Base-by-base conservation (phyloP, 352 stramenopile genomes). In the Phytopythium chamaehyphon region DNA sequence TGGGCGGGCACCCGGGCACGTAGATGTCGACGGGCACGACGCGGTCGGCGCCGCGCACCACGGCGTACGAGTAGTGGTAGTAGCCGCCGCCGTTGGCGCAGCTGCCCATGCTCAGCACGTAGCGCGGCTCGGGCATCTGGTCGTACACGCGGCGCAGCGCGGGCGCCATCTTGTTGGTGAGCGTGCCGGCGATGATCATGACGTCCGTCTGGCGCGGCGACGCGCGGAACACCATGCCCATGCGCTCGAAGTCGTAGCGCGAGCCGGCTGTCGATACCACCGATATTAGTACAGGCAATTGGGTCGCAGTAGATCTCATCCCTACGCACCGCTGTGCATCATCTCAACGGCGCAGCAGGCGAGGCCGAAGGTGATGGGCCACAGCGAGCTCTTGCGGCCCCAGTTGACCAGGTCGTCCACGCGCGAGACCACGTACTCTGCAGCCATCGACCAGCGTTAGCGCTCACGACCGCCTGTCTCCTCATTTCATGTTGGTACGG, bases 141-240 rank as follows among this genome's bases (percentile, higher is more conserved):
- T 99, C 97, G 81, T 98, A 98, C 35, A 98, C 85, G 43, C 85
- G 83, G 40, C 97, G 86, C 9, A 99, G 81, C 9, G 97, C 97
- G 0, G 97, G 97, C 18, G 97, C 97, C 97, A 99, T 99, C 73
- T 99, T 99, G 85, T 99, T 99, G 55, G 96, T 99, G 21, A 99
- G 70, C 19, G 97, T 99, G 6, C 97, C 97, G 15, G 97, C 96
- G 16, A 99, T 96, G 79, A 99, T 98, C 97, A 99, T 99, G 7
- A 99, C 95, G 76, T 99, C 97, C 6, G 93, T 97, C 68, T 98
- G 93, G 60, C 94, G 86, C 9, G 90, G 90, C 40, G 80, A 93
- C 0, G 97, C 97, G 62, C 97, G 95, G 64, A 98, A 99, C 14
- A 99, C 92, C 91, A 99, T 98, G 31, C 97, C 97, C 62, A 99